Evolutionary conservation across 1,139 yeast genomes (phyloP).

Genomic region (Kodamaea sp.): DNA sequence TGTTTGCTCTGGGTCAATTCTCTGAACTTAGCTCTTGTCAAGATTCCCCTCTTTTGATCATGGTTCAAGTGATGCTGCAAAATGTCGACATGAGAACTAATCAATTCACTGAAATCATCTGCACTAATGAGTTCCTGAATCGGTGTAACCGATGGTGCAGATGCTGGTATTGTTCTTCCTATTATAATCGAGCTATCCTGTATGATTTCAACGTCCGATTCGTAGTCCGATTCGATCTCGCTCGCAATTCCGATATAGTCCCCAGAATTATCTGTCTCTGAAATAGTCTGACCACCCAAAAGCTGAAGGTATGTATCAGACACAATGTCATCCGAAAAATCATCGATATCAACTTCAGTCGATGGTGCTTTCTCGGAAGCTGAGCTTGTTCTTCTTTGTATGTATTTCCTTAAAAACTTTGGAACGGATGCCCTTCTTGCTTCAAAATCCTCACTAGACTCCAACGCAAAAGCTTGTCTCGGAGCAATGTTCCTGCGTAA

Average conservation of each 20-base stretch:
- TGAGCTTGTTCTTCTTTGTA: slow-evolving; percentile 12
- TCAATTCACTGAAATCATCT: slow-evolving; percentile 30
- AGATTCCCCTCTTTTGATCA: slow-evolving; percentile 16
- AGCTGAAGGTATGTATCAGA: slow-evolving; percentile 24
- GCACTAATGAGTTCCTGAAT: slow-evolving; percentile 33
- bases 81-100: slow-evolving; percentile 25
- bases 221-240: slow-evolving; percentile 24
- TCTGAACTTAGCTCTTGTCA: slow-evolving; percentile 47
- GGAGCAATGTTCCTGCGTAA: slow-evolving; percentile 1
- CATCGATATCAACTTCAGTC: slow-evolving; percentile 16
- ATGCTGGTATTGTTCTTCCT: slow-evolving; percentile 1
- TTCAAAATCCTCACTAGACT: slow-evolving; percentile 25
- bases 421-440: slow-evolving; percentile 25
- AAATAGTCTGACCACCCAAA: slow-evolving; percentile 30
- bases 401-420: slow-evolving; percentile 23
- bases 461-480: slow-evolving; percentile 10
- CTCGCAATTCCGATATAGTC: slow-evolving; percentile 31
- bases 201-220: slow-evolving; percentile 16
- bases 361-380: neutral
- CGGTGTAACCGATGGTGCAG: slow-evolving; percentile 6
- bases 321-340: slow-evolving; percentile 26
- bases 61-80: slow-evolving; percentile 36
- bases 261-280: slow-evolving; percentile 50
- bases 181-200: neutral
- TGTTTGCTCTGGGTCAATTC: slow-evolving; percentile 7